These are phyloP conservation scores for Penicillium brasilianum DNA, from an alignment of 2,329 filamentous ascomycete genomes.

Conservation along the genomic window DNA sequence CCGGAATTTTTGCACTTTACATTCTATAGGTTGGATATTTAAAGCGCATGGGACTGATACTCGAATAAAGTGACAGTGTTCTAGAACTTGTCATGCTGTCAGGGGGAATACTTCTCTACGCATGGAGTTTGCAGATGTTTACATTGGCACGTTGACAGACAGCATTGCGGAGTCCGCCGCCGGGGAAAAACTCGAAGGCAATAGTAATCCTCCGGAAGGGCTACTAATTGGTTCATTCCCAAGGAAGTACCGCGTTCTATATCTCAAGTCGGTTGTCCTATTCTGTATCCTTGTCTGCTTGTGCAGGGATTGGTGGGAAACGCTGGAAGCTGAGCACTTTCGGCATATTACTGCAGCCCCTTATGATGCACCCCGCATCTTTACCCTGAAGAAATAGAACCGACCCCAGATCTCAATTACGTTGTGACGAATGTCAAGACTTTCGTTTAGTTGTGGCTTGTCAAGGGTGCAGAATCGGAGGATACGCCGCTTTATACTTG, in stretches of 20 bases:
- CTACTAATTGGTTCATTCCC: neutral
- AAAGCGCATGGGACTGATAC: neutral
- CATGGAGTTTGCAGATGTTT: neutral
- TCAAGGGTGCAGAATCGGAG: conserved; percentile 9
- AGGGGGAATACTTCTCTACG: neutral
- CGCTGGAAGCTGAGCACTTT: too few species aligned
- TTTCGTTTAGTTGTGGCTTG: neutral
- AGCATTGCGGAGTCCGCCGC: neutral
- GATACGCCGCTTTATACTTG: conserved; percentile 15
- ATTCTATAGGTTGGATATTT: neutral
- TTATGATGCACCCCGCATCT: conserved; percentile 10
- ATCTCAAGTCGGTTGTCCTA: neutral
- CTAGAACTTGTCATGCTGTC: neutral
- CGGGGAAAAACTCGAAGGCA: neutral
- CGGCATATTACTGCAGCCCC: neutral
- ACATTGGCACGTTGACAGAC: neutral
- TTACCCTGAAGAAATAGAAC: neutral
- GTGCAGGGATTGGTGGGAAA: conserved; percentile 7
- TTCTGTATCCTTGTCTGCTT: neutral
- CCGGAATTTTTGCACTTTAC: conserved; percentile 2
- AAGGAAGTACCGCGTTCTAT: neutral
- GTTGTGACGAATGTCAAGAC: neutral
- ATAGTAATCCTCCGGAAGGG: neutral
- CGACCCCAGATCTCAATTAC: neutral
- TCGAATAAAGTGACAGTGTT: neutral